Evolutionary conservation across 192 early-diverging fungal species (phyloP), one percentile per base, ranked within the genome.

Genomic region (Podila clonocystis): DNA sequence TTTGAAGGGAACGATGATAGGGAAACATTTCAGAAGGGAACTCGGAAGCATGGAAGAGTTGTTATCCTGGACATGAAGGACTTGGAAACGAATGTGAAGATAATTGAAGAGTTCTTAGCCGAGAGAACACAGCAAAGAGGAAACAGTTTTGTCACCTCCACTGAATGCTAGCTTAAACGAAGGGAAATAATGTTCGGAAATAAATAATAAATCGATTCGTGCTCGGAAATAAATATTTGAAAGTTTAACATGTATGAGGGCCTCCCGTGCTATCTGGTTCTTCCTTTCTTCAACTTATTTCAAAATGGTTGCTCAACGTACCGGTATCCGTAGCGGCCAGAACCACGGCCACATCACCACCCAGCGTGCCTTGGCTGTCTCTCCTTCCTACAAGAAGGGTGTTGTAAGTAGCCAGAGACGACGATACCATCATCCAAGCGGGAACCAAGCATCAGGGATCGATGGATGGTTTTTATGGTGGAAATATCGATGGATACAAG

Each of bases 291-390:
- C 52, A 55, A 55, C 52, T 55, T 55, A 24, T 55, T 26, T 22
- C 12, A 55, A 55, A 55, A 55, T 55, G 52, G 52, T 55, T 55
- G 88, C 89, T 76, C 83, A 85, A 68, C 94, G 93, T 87, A 89
- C 92, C 74, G 97, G 97, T 78, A 91, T 99, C 82, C 89, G 89
- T 82, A 88, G 87, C 73, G 98, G 98, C 82, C 84, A 91, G 86
- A 98, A 97, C 93, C 91, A 93, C 85, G 98, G 98, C 66, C 96
- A 94, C 92, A 85, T 94, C 87, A 93, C 92, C 79, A 91, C 97
- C 69, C 84, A 84, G 67, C 91, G 92, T 67, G 89, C 83, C 68
- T 80, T 91, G 75, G 86, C 89, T 82, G 83, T 71, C 55, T 94
- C 93, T 84, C 92, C 92, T 65, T 87, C 87, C 70, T 86, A 90